A percentile compares a stretch with the other conserved stretches of the same genome.
phyloP scores from a whole-genome alignment of 2,329 filamentous ascomycete genomes.

The Tolypocladium sp. region DNA sequence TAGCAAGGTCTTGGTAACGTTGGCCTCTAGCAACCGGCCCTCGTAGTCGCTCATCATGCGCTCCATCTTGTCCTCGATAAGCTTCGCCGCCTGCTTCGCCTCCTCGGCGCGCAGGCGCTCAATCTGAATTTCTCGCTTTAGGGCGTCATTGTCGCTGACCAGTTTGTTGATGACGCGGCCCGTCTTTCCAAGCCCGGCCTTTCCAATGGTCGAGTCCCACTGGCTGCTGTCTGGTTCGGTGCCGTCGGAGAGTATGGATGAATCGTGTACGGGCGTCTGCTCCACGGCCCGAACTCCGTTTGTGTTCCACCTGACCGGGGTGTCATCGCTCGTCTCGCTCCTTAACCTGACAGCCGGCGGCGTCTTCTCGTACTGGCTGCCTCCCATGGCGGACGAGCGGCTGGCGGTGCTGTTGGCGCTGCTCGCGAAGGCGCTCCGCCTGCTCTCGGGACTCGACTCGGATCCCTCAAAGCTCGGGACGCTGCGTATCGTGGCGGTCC shows the following conservation, averaged over 20 bases:
- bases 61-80: constrained; percentile 65
- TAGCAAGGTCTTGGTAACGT: constrained; percentile 61
- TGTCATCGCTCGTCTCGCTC: constrained; percentile 15
- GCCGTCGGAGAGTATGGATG: constrained; percentile 18
- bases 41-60: constrained; percentile 60
- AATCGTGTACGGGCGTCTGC: constrained; percentile 12
- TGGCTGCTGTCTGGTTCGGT: constrained; percentile 24
- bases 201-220: constrained; percentile 61
- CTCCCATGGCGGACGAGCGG: constrained; percentile 31
- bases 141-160: constrained; percentile 69
- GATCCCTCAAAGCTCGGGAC: constrained; percentile 46
- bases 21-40: constrained; percentile 57
- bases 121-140: constrained; percentile 64
- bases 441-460: constrained; percentile 35
- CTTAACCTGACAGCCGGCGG: constrained; percentile 27
- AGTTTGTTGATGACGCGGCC: constrained; percentile 73
- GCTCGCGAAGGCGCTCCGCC: constrained; percentile 45
- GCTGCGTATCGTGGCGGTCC: constrained; percentile 43
- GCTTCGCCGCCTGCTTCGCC: constrained; percentile 56
- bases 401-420: constrained; percentile 46
- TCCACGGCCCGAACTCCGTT: constrained; percentile 22
- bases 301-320: constrained; percentile 21
- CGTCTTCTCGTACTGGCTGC: constrained; percentile 20
- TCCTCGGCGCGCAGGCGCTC: constrained; percentile 60
- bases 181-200: constrained; percentile 63